Conservation (phyloP, 495 filamentous ascomycete species). For the Penicillium waksmanii region DNA sequence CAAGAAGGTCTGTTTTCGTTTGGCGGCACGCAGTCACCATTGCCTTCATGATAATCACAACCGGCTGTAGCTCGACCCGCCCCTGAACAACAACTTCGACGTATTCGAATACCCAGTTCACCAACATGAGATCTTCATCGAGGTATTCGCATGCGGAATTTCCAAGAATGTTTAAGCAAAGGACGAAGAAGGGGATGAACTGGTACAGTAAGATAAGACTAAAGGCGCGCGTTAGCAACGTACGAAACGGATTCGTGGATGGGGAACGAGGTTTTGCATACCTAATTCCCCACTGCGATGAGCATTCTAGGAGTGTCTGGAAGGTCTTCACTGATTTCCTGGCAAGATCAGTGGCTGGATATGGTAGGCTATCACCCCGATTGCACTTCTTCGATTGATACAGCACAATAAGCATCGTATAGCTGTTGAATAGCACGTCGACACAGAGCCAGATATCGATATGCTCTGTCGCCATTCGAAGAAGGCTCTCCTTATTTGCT, state of each 20-base stretch:
- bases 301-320: neutral
- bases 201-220: conserved; percentile 22
- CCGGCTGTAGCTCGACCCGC: conserved; percentile 9
- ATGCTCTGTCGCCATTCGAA: conserved; percentile 16
- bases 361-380: conserved; percentile 5
- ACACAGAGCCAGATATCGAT: conserved; percentile 25
- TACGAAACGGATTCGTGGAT: neutral
- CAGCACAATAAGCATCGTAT: conserved; percentile 27
- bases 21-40: conserved; percentile 8
- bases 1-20: too few species aligned
- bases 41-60: conserved; percentile 14
- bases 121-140: conserved; percentile 11
- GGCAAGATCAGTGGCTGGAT: neutral
- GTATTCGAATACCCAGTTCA: conserved; percentile 14
- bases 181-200: conserved; percentile 22
- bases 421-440: conserved; percentile 25
- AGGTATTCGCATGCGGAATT: conserved; percentile 1
- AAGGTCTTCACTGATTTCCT: neutral
- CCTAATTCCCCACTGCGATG: too few species aligned
- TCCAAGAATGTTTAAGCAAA: conserved; percentile 17
- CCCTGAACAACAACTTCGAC: conserved; percentile 12
- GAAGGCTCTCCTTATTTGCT: conserved; percentile 19
- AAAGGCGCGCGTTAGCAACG: neutral
- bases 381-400: conserved; percentile 21
- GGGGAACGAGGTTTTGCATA: too few species aligned